Evolutionary conservation across 2,329 filamentous ascomycete genomes (phyloP), one percentile per base, ranked within the genome.

Genomic region (Colletotrichum sojae): DNA sequence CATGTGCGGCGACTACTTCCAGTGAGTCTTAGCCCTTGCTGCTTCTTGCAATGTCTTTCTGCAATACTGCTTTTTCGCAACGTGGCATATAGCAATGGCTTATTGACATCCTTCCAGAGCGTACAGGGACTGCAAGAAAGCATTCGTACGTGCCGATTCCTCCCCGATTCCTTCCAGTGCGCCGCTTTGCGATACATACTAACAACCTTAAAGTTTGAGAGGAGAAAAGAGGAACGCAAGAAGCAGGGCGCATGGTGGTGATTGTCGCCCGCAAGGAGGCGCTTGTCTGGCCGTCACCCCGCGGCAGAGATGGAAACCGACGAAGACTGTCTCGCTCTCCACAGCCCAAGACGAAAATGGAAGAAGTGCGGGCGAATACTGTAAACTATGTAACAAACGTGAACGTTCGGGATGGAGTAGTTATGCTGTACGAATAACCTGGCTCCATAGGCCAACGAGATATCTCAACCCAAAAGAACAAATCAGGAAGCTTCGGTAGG

Each of bases 1-100:
- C n/a, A 92, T 98, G 92, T 99, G 96, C 78, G 86, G 88, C 72
- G 95, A 98, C 80, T 98, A 97, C 78, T 98, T 99, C 78, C 94
- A 98, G 94, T 98, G 79, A 82, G 93, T 82, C 67, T 25, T 6
- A 8, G 25, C 49, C 15, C 8, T 60, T 12, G 27, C 46, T 9
- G 13, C 71, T 10, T 1, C 25, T 15, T 6, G 31, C 31, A 36
- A 2, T 36, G 4, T 27, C 4, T 36, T 12, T 16, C 16, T 2
- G 20, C 3, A 4, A 4, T 10, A 15, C 45, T 15, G 10, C 16
- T 18, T 4, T 20, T 16, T 13, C 6, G 22, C 2, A 36, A 18
- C 4, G 4, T n/a, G 16, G 3, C 27, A 10, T 27, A 9, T 22
- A 8, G 16, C n/a, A 20, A 16, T n/a, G 31, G 46, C 18, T 36